Percentiles rank a stretch among this genome's conserved stretches.
Evolutionary conservation across 768 basidiomycete genomes (phyloP).

Genomic region (Pulveroboletus sp.): DNA sequence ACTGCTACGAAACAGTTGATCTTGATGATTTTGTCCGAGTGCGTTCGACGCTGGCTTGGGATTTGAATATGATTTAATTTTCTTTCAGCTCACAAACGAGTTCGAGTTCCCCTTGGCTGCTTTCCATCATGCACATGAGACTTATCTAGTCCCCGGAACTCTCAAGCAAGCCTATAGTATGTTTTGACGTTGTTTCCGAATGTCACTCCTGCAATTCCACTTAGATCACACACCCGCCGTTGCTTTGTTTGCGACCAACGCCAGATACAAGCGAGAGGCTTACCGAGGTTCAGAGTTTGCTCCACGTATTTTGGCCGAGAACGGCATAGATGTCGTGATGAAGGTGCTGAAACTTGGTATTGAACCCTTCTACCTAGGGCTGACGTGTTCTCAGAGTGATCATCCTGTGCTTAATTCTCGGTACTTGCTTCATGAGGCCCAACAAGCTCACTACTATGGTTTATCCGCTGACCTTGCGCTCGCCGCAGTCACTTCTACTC

Average conservation of each 20-base stretch:
- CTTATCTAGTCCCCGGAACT: slow-evolving; percentile 81
- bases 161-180: slow-evolving; percentile 65
- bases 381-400: slow-evolving; percentile 40
- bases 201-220: background rate
- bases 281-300: slow-evolving; percentile 66
- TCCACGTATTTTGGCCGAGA: slow-evolving; percentile 53
- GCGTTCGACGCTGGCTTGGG: slow-evolving; percentile 22
- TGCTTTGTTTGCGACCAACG: slow-evolving; percentile 78
- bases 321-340: slow-evolving; percentile 56
- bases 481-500: slow-evolving; percentile 64
- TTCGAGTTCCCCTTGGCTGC: slow-evolving; percentile 81
- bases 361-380: background rate
- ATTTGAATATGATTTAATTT: slow-evolving; percentile 2
- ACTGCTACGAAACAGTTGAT: slow-evolving; percentile 59
- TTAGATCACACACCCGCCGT: slow-evolving; percentile 59
- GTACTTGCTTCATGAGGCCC: slow-evolving; percentile 54
- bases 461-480: slow-evolving; percentile 62
- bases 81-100: slow-evolving; percentile 75
- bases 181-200: background rate
- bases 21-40: slow-evolving; percentile 66
- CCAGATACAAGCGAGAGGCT: slow-evolving; percentile 60
- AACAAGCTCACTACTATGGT: slow-evolving; percentile 70
- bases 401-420: slow-evolving; percentile 54
- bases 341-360: slow-evolving; percentile 43
- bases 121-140: slow-evolving; percentile 86